These are phyloP conservation scores for Vigna mungo DNA, from an alignment of 306 rosid genomes.

Conservation along the genomic window DNA sequence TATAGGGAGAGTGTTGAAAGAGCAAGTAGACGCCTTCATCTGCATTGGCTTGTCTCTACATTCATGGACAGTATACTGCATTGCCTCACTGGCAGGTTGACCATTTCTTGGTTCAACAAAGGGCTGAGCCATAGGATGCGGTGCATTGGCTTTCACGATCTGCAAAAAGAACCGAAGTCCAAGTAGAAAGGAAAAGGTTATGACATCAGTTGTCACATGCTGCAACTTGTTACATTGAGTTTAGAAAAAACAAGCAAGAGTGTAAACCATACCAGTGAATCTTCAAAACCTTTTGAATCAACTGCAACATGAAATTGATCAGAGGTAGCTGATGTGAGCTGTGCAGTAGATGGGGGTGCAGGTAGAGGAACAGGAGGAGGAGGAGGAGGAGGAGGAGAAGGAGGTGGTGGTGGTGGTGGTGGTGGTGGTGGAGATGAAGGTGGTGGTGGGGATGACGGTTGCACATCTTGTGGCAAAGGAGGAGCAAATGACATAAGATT, in stretches of 20 bases:
- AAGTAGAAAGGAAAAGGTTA: slow-evolving; percentile 32
- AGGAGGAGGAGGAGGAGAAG: not conserved
- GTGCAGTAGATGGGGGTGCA: slow-evolving; percentile 38
- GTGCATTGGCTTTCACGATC: slow-evolving; percentile 59
- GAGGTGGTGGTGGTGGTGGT: slow-evolving; percentile 48
- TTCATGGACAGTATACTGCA: slow-evolving; percentile 60
- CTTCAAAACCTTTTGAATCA: slow-evolving; percentile 61
- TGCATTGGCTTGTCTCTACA: slow-evolving; percentile 69
- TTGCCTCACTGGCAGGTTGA: slow-evolving; percentile 60
- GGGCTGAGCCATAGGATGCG: slow-evolving; percentile 58
- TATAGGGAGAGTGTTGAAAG: slow-evolving; percentile 55
- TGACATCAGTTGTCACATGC: slow-evolving; percentile 34
- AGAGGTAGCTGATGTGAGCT: slow-evolving; percentile 45
- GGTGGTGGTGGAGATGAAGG: slow-evolving; percentile 78
- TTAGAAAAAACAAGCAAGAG: slow-evolving; percentile 28
- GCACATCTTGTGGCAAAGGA: slow-evolving; percentile 73
- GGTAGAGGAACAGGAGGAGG: slow-evolving; percentile 37
- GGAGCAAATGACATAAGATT: slow-evolving; percentile 58
- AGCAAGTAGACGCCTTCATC: slow-evolving; percentile 63
- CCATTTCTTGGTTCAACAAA: slow-evolving; percentile 60
- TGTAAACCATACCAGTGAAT: slow-evolving; percentile 62
- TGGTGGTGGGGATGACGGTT: slow-evolving; percentile 72
- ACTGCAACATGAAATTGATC: slow-evolving; percentile 54
- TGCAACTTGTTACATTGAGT: not conserved
- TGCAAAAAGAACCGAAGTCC: slow-evolving; percentile 50